Evolutionary conservation across 768 basidiomycete species (phyloP).

Genomic region (Rhizopogon rudus): DNA sequence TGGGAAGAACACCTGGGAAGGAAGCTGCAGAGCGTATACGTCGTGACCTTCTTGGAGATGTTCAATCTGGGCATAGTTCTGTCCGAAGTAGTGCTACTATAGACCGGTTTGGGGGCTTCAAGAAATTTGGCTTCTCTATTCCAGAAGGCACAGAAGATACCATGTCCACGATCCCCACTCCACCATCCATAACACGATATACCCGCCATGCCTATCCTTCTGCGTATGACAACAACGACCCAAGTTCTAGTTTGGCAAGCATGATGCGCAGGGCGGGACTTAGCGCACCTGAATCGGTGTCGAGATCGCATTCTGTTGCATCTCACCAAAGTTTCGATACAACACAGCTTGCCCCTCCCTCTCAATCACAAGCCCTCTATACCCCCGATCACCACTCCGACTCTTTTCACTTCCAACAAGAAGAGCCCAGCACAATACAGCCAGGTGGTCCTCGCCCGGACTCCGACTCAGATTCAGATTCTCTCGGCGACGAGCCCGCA

Average conservation of each 20-base stretch:
- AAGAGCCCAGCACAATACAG: conserved; percentile 14
- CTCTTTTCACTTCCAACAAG: conserved; percentile 21
- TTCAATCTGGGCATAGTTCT: conserved; percentile 32
- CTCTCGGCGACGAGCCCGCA: conserved; percentile 48
- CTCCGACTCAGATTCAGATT: conserved; percentile 56
- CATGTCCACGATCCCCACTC: conserved; percentile 63
- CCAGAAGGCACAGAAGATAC: conserved; percentile 42
- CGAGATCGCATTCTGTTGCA: conserved; percentile 9
- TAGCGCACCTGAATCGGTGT: conserved; percentile 27
- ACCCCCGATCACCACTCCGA: conserved; percentile 22
- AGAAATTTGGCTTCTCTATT: conserved; percentile 23
- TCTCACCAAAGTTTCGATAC: conserved; percentile 5
- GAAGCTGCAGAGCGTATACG: conserved; percentile 69
- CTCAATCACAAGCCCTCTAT: conserved; percentile 6
- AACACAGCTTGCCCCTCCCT: background rate
- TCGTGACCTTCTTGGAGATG: conserved; percentile 55
- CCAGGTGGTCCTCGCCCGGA: conserved; percentile 21
- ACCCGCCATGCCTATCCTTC: conserved; percentile 33
- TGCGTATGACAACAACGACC: conserved; percentile 38
- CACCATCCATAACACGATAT: conserved; percentile 71
- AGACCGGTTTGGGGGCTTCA: conserved; percentile 16
- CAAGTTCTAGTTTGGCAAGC: conserved; percentile 60
- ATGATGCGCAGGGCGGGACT: conserved; percentile 64
- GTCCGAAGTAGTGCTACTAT: conserved; percentile 9
- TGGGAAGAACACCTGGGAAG: conserved; percentile 65